A percentile compares a stretch with the other conserved stretches of the same genome.
Conservation (phyloP, 169 alveolate species). For the Plasmodium relictum region DNA sequence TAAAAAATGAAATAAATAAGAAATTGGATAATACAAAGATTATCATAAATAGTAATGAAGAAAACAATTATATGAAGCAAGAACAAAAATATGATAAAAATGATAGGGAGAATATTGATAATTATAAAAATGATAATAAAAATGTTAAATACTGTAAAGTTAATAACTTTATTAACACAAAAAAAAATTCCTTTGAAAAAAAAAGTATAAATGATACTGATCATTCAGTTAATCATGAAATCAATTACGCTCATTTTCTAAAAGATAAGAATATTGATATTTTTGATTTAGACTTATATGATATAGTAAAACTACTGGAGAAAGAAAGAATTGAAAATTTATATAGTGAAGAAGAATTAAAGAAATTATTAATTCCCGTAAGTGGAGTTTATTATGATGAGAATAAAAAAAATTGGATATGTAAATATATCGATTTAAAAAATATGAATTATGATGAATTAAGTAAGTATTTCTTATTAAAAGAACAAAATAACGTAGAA, state of each 20-base stretch:
- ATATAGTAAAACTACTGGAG: slow-evolving; percentile 54
- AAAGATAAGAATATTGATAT: slow-evolving; percentile 12
- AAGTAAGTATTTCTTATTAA: neutral
- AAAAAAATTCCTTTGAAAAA: too few species aligned
- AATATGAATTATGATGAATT: neutral
- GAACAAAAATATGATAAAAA: too few species aligned
- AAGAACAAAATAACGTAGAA: slow-evolving; percentile 4
- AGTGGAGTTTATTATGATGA: slow-evolving; percentile 48
- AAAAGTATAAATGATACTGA: neutral
- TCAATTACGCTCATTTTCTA: neutral
- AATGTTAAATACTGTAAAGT: too few species aligned
- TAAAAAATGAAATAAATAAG: slow-evolving; percentile 28
- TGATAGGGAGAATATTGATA: too few species aligned
- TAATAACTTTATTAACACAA: too few species aligned
- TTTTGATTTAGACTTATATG: slow-evolving; percentile 34
- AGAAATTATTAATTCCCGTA: slow-evolving; percentile 42
- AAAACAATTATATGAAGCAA: neutral
- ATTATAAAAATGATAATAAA: too few species aligned
- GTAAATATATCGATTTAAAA: slow-evolving; percentile 8
- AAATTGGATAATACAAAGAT: neutral
- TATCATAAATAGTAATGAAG: neutral
- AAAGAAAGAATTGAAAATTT: slow-evolving; percentile 62
- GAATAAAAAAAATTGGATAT: slow-evolving; percentile 27
- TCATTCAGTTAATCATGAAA: neutral
- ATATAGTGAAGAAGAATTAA: slow-evolving; percentile 65